Base-by-base conservation (phyloP, 202 grass and related monocot genomes). In the Dendrocalamus latiflorus region DNA sequence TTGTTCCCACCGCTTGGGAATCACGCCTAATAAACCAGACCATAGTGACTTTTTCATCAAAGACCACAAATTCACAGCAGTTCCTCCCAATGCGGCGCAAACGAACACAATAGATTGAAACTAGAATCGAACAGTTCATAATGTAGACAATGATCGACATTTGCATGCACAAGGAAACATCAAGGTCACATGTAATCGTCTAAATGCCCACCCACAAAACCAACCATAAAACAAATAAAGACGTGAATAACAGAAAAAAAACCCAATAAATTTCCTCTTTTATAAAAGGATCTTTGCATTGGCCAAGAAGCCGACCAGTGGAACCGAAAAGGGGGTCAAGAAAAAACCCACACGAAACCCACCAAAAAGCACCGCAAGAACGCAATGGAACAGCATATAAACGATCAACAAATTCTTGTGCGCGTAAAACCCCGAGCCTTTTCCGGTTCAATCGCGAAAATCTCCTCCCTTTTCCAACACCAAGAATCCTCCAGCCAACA, bases 21-120 rank as follows among this genome's bases (percentile, higher is more conserved):
- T 64, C 63, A 7, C 6, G 45, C 30, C 47, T n/a, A n/a, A 66
- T 8, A 38, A 80, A 68, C 65, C 61, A 85, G 77, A 86, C 83
- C 65, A 48, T 77, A 72, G 57, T 33, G 36, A 48, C 2, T 34
- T 6, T n/a, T 6, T 3, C 21, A 26, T 45, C 25, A 48, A 65
- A 68, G 5, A 9, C 9, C 14, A 61, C 9, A 65, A 47, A 65
- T 12, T 58, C 10, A 18, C 24, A 69, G 0, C 22, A 67, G 62
- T 9, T 57, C 14, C 22, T 2, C 6, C 21, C 62, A 71, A 36
- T 70, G 26, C 17, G 10, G n/a, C 49, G 10, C n/a, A 18, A 17
- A 58, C 21, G 12, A 49, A 37, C 41, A 72, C 20, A 10, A 2
- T 6, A 48, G 15, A 2, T 34, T 15, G 25, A 34, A 80, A 18